phyloP scores from a whole-genome alignment of 768 basidiomycete genomes.

The Lactarius pseudohatsudake region DNA sequence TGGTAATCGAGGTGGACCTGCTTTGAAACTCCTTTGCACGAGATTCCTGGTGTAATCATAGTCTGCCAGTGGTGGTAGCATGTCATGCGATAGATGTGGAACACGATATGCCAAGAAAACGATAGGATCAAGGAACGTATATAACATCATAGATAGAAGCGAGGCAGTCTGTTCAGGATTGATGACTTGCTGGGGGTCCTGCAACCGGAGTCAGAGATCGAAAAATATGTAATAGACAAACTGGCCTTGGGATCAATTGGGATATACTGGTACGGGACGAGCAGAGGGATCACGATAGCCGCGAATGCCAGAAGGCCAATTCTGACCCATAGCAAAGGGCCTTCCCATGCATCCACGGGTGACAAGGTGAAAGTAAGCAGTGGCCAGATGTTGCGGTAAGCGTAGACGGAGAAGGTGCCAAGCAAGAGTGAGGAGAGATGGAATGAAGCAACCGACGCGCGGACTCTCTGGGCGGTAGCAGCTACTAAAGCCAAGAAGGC shows the following conservation, averaged over 20 bases:
- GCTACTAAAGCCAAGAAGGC: too few relatives aligned
- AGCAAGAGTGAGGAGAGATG: constrained; percentile 54
- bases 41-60: constrained; percentile 41
- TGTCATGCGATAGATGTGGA: constrained; percentile 43
- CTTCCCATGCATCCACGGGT: constrained; percentile 51
- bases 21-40: constrained; percentile 37
- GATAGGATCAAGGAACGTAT: constrained; percentile 53
- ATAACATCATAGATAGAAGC: constrained; percentile 40
- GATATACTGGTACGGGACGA: constrained; percentile 55
- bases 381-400: constrained; percentile 60
- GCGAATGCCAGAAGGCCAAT: constrained; percentile 46
- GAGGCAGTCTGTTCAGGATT: constrained; percentile 38
- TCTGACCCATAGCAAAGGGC: constrained; percentile 54
- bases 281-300: constrained; percentile 51
- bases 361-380: constrained; percentile 50
- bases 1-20: constrained; percentile 19
- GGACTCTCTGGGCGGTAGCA: constrained; percentile 14
- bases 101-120: constrained; percentile 46
- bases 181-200: constrained; percentile 32
- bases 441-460: constrained; percentile 33
- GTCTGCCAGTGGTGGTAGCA: constrained; percentile 53
- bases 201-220: background rate
- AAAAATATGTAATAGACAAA: background rate
- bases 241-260: constrained; percentile 57
- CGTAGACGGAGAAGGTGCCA: constrained; percentile 47